Evolutionary conservation across 2,329 filamentous ascomycete genomes (phyloP), one percentile per base, ranked within the genome.

Genomic region (Fusarium compactum): DNA sequence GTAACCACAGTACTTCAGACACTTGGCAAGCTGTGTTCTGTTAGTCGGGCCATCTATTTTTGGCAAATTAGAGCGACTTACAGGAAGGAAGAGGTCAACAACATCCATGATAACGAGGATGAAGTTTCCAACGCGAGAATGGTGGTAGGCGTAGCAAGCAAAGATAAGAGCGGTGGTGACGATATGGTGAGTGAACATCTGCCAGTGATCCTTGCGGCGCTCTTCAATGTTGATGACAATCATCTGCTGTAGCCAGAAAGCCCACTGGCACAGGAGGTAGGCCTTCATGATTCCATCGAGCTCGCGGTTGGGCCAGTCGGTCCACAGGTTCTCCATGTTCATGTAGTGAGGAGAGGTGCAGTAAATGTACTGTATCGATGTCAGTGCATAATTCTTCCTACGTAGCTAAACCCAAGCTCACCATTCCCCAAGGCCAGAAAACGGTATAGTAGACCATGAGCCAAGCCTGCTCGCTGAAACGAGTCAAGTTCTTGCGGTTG

Each of bases 391-490:
- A 9, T 29, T 54, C 30, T 34, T 14, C 3, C 18, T 12, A 2
- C 20, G 18, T 25, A 22, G 5, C 10, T n/a, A 18, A 18, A 11
- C 27, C 10, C 12, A 54, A 40, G 82, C 90, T 75, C 85, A 97
- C 93, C 85, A 97, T 86, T 73, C 96, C 96, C 66, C 95, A 83
- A 15, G 89, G 86, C 92, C 94, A 98, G 78, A 95, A 95, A 58
- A 91, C 83, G 47, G 83, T 83, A 80, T 95, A 95, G 82, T 98
- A 98, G 46, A 96, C 80, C 60, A 97, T 83, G 77, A 97, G 85
- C 93, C 95, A 98, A 48, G 91, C 93, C 82, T 99, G 96, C 83
- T 99, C 96, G 67, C 94, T 94, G 82, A 98, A 97, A 62, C 96
- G 89, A 51, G 93, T 89, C 64, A 91, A 84, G 48, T 90, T 89